These are phyloP conservation scores for Sanchytrium tribonematis DNA, from an alignment of 371 early-diverging fungal species.

Conservation along the genomic window DNA sequence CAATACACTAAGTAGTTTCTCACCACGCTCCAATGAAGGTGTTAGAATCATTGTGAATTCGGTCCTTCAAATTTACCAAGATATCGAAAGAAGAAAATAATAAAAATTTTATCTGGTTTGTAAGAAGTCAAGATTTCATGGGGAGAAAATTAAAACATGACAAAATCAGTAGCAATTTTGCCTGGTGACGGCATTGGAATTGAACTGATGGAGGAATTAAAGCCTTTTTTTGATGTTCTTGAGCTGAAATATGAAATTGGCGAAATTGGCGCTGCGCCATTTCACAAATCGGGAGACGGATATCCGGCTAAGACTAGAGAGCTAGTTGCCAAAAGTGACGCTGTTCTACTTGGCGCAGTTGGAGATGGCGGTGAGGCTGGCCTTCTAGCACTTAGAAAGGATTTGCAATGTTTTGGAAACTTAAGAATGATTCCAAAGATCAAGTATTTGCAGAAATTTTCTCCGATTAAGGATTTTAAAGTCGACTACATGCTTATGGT, in stretches of 20 bases:
- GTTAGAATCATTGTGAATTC: too few relatives aligned
- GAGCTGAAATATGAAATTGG: neutral
- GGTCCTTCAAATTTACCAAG: too few relatives aligned
- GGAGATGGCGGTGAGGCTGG: conserved; percentile 15
- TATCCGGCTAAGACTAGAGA: neutral
- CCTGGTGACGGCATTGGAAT: neutral
- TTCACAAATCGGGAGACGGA: neutral
- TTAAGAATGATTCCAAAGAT: conserved; percentile 20
- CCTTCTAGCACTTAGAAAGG: conserved; percentile 59
- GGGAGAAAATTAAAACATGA: too few relatives aligned
- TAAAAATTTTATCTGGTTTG: too few relatives aligned
- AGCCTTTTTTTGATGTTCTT: neutral
- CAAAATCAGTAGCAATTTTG: too few relatives aligned
- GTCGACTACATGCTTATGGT: conserved; percentile 21
- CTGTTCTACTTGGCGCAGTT: neutral
- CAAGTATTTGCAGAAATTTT: conserved; percentile 32
- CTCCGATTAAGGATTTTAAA: conserved; percentile 69
- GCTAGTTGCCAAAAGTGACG: neutral
- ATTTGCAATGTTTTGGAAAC: conserved; percentile 71
- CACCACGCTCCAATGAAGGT: too few relatives aligned
- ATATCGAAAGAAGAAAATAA: too few relatives aligned
- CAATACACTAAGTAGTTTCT: too few relatives aligned
- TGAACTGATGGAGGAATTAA: neutral
- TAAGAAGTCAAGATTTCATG: too few relatives aligned
- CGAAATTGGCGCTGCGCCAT: neutral